phyloP scores from a whole-genome alignment of 176 grass and related monocot species.

The Otatea glauca region DNA sequence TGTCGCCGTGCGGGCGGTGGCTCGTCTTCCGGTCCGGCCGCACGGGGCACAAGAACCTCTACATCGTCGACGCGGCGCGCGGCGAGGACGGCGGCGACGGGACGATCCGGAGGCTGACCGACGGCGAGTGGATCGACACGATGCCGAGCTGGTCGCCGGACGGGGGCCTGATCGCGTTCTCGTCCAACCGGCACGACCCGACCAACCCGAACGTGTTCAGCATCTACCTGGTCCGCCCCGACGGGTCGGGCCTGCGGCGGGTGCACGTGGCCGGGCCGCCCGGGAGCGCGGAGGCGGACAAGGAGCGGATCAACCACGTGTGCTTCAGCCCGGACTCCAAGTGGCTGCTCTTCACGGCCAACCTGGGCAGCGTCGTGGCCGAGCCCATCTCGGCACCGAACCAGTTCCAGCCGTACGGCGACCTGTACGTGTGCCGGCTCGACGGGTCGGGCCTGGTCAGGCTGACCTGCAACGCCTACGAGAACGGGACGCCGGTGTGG shows the following conservation, averaged over 20 bases:
- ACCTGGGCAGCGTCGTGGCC: conserved; percentile 59
- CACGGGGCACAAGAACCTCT: conserved; percentile 89
- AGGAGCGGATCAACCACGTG: conserved; percentile 92
- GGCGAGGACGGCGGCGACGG: conserved; percentile 27
- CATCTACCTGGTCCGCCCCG: conserved; percentile 77
- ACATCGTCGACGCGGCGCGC: conserved; percentile 66
- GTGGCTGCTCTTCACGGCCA: conserved; percentile 90
- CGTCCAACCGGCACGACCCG: conserved; percentile 86
- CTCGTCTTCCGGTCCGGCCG: conserved; percentile 90
- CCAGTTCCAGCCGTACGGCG: conserved; percentile 92
- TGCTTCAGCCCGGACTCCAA: conserved; percentile 81
- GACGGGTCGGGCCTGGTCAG: conserved; percentile 61
- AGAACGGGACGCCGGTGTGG: conserved; percentile 90
- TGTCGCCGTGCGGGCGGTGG: conserved; percentile 76
- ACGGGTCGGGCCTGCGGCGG: conserved; percentile 60
- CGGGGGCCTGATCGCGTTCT: conserved; percentile 86
- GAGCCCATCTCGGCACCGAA: conserved; percentile 71
- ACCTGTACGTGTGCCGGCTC: conserved; percentile 71
- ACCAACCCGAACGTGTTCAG: conserved; percentile 60
- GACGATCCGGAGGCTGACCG: conserved; percentile 54
- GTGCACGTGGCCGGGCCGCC: conserved; percentile 66
- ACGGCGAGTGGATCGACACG: conserved; percentile 90
- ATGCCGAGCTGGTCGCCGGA: conserved; percentile 94
- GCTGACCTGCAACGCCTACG: conserved; percentile 83
- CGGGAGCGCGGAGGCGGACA: conserved; percentile 53